Evolutionary conservation across 2,329 filamentous ascomycete species (phyloP).

Genomic region (Epichloe brachyelytri): DNA sequence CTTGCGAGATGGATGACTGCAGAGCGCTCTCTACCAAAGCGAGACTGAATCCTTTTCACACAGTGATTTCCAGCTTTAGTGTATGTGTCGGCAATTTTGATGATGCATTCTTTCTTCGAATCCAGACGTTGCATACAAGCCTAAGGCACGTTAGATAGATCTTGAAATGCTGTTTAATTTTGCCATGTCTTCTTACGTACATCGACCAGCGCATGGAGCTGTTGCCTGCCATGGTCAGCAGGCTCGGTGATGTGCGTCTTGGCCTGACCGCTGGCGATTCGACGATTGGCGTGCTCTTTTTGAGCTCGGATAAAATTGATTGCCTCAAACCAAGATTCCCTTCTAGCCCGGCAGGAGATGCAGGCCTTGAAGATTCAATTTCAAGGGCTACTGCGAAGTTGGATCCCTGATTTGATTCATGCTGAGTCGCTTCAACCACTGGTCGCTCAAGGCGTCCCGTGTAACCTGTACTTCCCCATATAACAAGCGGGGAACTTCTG

Average conservation of each 20-base stretch:
- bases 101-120: background rate
- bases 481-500: background rate
- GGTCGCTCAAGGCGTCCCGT: background rate
- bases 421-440: background rate
- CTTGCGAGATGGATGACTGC: background rate
- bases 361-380: background rate
- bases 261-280: background rate
- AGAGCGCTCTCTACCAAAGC: constrained; percentile 2
- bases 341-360: background rate
- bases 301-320: constrained; percentile 1
- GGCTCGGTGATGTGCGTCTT: background rate
- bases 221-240: background rate
- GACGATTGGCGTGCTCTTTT: background rate
- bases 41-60: constrained; percentile 5
- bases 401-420: background rate
- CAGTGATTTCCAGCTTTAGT: constrained; percentile 3
- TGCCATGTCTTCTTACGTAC: background rate
- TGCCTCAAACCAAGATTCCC: background rate
- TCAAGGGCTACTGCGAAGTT: background rate
- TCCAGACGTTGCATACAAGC: constrained; percentile 2
- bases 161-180: background rate
- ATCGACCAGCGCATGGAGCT: constrained; percentile 4
- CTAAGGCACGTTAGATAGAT: background rate
- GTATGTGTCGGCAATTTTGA: constrained; percentile 3
- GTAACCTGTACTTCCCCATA: background rate